These are phyloP conservation scores for Thozetella sp. DNA, from an alignment of 495 filamentous ascomycete species.

Conservation along the genomic window DNA sequence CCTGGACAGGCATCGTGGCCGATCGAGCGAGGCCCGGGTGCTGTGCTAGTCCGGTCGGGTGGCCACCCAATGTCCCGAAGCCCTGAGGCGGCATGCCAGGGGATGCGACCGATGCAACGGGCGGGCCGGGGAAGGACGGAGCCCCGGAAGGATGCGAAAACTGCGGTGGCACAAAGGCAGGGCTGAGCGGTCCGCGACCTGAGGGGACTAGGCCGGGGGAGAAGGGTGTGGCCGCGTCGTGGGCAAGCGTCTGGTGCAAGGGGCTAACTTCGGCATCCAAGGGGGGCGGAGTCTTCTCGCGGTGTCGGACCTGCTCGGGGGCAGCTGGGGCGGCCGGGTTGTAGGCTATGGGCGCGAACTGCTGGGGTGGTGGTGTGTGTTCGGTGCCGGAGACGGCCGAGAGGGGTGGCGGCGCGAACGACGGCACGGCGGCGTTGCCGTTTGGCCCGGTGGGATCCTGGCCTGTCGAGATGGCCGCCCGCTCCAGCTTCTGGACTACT, in stretches of 20 bases:
- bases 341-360: conserved; percentile 77
- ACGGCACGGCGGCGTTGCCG: conserved; percentile 31
- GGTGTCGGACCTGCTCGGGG: conserved; percentile 78
- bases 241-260: conserved; percentile 65
- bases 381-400: conserved; percentile 26
- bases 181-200: conserved; percentile 31
- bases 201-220: conserved; percentile 42
- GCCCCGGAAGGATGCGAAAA: conserved; percentile 33
- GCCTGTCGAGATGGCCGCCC: conserved; percentile 64
- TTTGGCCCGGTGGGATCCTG: conserved; percentile 43
- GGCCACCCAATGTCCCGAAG: conserved; percentile 35
- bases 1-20: conserved; percentile 38
- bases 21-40: conserved; percentile 39
- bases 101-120: conserved; percentile 33
- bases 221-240: conserved; percentile 59
- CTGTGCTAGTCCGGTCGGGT: conserved; percentile 31
- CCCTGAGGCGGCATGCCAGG: conserved; percentile 40
- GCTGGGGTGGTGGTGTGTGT: conserved; percentile 42
- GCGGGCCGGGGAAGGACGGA: conserved; percentile 36
- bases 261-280: conserved; percentile 74
- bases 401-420: conserved; percentile 39
- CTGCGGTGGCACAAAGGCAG: conserved; percentile 32
- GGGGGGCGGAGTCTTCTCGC: conserved; percentile 87
- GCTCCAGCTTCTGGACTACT: conserved; percentile 84
- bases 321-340: conserved; percentile 89